Evolutionary conservation across 805 yeast genomes (phyloP).

Genomic region (Zygoascus flipseniorum): DNA sequence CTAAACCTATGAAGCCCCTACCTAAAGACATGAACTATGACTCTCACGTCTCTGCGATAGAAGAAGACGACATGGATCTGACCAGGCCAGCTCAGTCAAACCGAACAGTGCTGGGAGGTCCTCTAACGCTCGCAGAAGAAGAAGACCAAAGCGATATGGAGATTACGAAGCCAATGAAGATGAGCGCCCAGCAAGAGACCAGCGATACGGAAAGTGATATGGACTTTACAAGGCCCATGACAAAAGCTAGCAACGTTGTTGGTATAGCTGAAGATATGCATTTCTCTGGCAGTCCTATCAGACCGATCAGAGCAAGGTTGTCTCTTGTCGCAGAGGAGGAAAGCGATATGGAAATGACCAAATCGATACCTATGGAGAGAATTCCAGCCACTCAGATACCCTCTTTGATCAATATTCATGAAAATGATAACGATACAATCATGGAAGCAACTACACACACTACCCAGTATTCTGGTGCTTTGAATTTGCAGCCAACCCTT

Average conservation of each 20-base stretch:
- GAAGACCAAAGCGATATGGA: constrained; percentile 13
- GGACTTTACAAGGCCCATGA: constrained; percentile 2
- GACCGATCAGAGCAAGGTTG: background rate
- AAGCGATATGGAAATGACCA: background rate
- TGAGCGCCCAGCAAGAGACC: background rate
- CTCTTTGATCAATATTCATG: background rate
- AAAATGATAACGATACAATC: background rate
- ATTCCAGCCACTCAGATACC: background rate
- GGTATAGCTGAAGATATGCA: too few species aligned
- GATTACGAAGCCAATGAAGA: constrained; percentile 6
- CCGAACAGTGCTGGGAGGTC: background rate
- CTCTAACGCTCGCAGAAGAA: background rate
- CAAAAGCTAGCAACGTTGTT: background rate
- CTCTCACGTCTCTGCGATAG: background rate
- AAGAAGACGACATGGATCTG: constrained; percentile 20
- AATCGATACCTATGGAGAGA: too few species aligned
- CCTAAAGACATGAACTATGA: background rate
- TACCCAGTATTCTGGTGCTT: background rate
- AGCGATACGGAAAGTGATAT: background rate
- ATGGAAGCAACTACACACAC: background rate
- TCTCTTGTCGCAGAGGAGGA: background rate
- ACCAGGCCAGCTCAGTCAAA: constrained; percentile 8
- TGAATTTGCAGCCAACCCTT: background rate
- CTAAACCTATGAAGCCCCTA: constrained; percentile 2
- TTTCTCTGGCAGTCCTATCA: background rate